Percentiles rank a stretch among this genome's conserved stretches.
Evolutionary conservation across 306 rosid species (phyloP).

Genomic region (Medicago arabica): DNA sequence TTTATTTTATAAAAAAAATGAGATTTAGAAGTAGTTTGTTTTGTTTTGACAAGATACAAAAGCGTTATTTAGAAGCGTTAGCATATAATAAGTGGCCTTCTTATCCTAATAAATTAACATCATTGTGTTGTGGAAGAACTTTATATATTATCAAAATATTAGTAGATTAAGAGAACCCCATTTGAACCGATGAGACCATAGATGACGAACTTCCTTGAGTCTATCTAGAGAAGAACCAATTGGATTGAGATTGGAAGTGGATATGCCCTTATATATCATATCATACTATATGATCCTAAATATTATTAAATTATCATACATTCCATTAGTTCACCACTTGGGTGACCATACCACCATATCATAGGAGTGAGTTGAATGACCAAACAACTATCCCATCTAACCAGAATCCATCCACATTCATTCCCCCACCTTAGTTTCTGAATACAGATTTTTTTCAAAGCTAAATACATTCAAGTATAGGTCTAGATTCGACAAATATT

Average conservation of each 20-base stretch:
- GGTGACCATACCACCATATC: background rate
- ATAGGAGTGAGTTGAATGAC: background rate
- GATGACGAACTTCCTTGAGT: background rate
- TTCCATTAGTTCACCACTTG: background rate
- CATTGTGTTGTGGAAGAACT: background rate
- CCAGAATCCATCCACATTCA: background rate
- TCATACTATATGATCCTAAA: no score
- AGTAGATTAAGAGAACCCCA: no score
- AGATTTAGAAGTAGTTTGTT: no score
- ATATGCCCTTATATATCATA: background rate
- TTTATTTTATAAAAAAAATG: no score
- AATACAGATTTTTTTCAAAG: no score
- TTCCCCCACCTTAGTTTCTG: background rate
- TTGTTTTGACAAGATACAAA: no score
- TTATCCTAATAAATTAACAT: background rate
- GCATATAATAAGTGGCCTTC: no score
- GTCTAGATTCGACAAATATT: no score
- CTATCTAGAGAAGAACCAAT: background rate
- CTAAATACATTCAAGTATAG: no score
- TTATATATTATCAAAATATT: background rate
- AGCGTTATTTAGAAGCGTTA: no score
- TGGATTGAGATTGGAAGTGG: slow-evolving; percentile 8
- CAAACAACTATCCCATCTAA: background rate
- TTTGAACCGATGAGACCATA: background rate
- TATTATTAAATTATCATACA: no score